Evolutionary conservation across 495 filamentous ascomycete genomes (phyloP), one percentile per base, ranked within the genome.

Genomic region (Lasiosphaeria ovina): DNA sequence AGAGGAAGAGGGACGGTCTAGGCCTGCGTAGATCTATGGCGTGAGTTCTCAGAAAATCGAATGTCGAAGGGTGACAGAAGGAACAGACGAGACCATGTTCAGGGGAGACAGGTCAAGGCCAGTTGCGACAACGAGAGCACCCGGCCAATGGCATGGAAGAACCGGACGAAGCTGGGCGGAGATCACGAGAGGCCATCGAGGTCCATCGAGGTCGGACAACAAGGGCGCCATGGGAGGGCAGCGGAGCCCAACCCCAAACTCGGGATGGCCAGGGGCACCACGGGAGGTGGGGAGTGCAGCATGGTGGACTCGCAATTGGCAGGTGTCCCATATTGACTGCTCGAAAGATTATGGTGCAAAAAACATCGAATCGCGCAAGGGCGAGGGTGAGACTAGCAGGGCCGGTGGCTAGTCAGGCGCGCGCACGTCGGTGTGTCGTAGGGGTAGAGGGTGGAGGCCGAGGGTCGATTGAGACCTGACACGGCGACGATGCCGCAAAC

Each of bases 391-490:
- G 44, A n/a, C 12, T 4, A 14, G 44, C 12, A 47, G 12, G 16
- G 44, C 44, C 11, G 44, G 2, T 24, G 44, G 44, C 38, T 42
- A 42, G 38, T 9, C 44, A 47, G 44, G 44, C 44, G 12, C 44
- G 12, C 11, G 44, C 5, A 47, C 35, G 48, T 24, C 38, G 59
- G 6, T 17, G 53, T 33, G 17, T 24, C 24, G 24, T 24, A 24
- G 24, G 45, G 50, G 34, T 51, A 49, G 38, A 42, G 58, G 51
- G 3, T 6, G 17, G 50, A 36, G 16, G 38, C 32, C 47, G 40
- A 17, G 36, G 53, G 38, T 42, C 59, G 59, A 51, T 47, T 33
- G 53, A 47, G 59, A 56, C 52, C 35, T 56, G 59, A 56, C 59
- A 61, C 53, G 42, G 38, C 12, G 42, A 44, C 16, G 54, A 56